Evolutionary conservation across 176 grass and related monocot genomes (phyloP).

Genomic region (Oryza longistaminata): DNA sequence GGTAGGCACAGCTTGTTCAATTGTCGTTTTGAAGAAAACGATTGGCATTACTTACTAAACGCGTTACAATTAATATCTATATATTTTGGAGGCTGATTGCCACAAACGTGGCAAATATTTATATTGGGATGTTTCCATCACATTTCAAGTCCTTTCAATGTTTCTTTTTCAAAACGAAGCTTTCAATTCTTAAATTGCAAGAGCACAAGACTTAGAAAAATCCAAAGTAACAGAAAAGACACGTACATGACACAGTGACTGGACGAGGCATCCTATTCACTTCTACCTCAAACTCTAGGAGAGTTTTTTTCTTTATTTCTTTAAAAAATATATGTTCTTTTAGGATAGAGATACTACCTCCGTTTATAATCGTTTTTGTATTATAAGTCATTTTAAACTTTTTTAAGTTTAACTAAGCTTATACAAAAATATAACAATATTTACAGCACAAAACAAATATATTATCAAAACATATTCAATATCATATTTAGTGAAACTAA

Average conservation of each 20-base stretch:
- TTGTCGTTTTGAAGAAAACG: not conserved
- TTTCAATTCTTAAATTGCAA: not conserved
- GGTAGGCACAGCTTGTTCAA: not conserved
- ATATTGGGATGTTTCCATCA: not conserved
- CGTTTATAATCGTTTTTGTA: no score
- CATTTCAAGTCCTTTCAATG: not conserved
- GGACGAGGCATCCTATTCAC: not conserved
- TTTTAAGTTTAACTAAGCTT: no score
- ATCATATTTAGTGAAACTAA: no score
- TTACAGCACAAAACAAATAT: no score
- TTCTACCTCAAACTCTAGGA: no score
- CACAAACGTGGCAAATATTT: not conserved
- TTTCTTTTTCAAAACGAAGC: not conserved
- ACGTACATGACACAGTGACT: not conserved
- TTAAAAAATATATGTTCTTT: no score
- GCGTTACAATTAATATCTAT: no score
- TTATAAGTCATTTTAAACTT: no score
- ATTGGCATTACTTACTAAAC: not conserved
- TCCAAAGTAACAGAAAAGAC: not conserved
- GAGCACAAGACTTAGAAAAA: not conserved
- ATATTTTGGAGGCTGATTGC: not conserved
- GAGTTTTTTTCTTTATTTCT: no score
- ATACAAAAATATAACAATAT: no score
- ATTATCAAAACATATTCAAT: no score
- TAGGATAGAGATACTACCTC: no score